phyloP scores from a whole-genome alignment of 495 filamentous ascomycete species.

The Chaetomium cochliodes region DNA sequence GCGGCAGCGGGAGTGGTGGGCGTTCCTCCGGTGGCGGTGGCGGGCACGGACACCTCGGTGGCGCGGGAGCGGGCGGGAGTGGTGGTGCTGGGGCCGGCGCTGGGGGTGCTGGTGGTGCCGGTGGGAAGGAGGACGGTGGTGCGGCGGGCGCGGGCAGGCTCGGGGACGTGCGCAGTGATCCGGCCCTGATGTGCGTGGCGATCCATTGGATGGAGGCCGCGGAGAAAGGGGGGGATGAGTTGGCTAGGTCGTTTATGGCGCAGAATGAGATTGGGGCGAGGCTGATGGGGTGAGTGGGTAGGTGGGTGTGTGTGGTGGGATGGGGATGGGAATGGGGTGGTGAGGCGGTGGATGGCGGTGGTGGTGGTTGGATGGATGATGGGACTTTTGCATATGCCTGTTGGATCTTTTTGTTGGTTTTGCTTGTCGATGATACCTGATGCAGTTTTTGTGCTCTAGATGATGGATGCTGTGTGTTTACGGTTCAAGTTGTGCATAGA shows the following conservation, averaged over 20 bases:
- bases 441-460: not conserved
- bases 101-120: slow-evolving; percentile 18
- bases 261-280: slow-evolving; percentile 51
- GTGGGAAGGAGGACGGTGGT: slow-evolving; percentile 22
- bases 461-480: not conserved
- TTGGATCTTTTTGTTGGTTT: slow-evolving; percentile 10
- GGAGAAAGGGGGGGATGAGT: slow-evolving; percentile 78
- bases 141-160: slow-evolving; percentile 31
- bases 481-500: too few relatives aligned
- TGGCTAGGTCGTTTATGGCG: slow-evolving; percentile 81
- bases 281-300: slow-evolving; percentile 27
- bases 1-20: slow-evolving; percentile 19
- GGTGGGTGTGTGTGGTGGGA: not conserved
- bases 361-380: not conserved
- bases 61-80: slow-evolving; percentile 14
- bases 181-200: slow-evolving; percentile 90
- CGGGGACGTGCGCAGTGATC: slow-evolving; percentile 67
- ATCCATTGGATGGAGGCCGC: slow-evolving; percentile 98
- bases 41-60: not conserved
- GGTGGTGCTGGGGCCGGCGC: not conserved
- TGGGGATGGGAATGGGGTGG: not conserved
- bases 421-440: slow-evolving; percentile 16
- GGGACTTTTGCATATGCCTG: not conserved
- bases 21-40: too few relatives aligned
- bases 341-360: not conserved